Base-by-base conservation (phyloP, 2,329 filamentous ascomycete genomes). In the Colletotrichum sp. region DNA sequence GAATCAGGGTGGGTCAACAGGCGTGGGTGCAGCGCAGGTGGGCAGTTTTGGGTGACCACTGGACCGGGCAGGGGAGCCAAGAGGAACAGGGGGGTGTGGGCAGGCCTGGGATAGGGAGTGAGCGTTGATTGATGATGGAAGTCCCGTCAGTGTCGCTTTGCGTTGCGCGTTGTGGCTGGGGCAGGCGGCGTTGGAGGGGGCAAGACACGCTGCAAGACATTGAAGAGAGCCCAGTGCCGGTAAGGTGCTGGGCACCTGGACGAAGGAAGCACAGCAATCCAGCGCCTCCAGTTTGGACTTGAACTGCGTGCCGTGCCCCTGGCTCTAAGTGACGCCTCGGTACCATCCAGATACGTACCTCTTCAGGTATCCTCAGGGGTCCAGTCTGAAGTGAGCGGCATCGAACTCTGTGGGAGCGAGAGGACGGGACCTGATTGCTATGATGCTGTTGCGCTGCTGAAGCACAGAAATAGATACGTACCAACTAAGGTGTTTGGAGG, bases 11-110 rank as follows among this genome's bases (percentile, higher is more conserved):
- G 73, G 73, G 32, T 18, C 69, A n/a, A 16, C 6, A 49, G 32
- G 49, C 69, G 63, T 68, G 73, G 73, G 44, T 76, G 69, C 73
- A 76, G 69, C 18, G 57, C 16, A 52, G 49, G 62, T 72, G 72
- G 62, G 49, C 68, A 67, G 39, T 68, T 75, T 66, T 72, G 63
- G 69, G 63, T 34, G 39, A 68, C 18, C 18, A 49, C 44, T 49
- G 44, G 44, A 49, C 44, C 26, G n/a, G 30, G 71, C 63, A 76
- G 69, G 73, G 69, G 63, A 57, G 36, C 57, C 39, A 68, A 72
- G 69, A 62, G 55, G 68, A 64, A 64, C 73, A 72, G 69, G 63
- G 57, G 73, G 62, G 63, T 76, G 73, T 36, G 21, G 28, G 60
- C 55, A 49, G 55, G 72, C 36, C 34, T 66, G n/a, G 72, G 49